Percentiles rank a stretch among this genome's conserved stretches.
Conservation (phyloP, 1,139 yeast species). For the Saccharomyces hybrid region DNA sequence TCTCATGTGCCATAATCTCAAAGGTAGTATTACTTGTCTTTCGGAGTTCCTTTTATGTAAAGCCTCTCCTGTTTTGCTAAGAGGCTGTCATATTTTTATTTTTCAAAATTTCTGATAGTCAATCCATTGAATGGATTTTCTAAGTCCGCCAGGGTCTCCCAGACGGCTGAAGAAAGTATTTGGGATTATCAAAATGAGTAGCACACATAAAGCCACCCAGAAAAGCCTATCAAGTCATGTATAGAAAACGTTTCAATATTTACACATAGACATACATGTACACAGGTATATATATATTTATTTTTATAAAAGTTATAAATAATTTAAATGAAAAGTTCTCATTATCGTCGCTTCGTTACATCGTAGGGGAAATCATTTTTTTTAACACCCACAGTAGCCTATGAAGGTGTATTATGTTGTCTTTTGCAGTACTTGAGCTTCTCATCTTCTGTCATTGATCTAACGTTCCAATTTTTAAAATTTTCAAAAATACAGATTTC, state of each 20-base stretch:
- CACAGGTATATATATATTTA: neutral
- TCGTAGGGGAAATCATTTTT: neutral
- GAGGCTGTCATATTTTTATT: neutral
- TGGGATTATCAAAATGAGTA: neutral
- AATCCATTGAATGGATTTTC: neutral
- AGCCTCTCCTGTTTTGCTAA: neutral
- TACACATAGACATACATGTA: neutral
- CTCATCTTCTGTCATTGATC: constrained; percentile 29
- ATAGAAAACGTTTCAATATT: neutral
- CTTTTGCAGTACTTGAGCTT: constrained; percentile 29
- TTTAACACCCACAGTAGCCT: neutral
- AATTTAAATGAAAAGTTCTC: neutral
- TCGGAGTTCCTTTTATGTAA: neutral
- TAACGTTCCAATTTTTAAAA: constrained; percentile 28
- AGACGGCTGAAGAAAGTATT: too few relatives aligned
- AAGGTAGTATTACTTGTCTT: neutral
- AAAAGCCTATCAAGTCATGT: neutral
- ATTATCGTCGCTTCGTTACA: neutral
- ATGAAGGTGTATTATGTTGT: constrained; percentile 13
- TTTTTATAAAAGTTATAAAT: neutral
- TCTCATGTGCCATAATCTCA: constrained; percentile 20
- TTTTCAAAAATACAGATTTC: constrained; percentile 30
- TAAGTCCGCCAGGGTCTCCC: neutral
- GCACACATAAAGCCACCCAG: neutral
- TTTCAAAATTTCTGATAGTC: neutral